Evolutionary conservation across 257 asterid genomes (phyloP).

Genomic region (Fraxinus americana): DNA sequence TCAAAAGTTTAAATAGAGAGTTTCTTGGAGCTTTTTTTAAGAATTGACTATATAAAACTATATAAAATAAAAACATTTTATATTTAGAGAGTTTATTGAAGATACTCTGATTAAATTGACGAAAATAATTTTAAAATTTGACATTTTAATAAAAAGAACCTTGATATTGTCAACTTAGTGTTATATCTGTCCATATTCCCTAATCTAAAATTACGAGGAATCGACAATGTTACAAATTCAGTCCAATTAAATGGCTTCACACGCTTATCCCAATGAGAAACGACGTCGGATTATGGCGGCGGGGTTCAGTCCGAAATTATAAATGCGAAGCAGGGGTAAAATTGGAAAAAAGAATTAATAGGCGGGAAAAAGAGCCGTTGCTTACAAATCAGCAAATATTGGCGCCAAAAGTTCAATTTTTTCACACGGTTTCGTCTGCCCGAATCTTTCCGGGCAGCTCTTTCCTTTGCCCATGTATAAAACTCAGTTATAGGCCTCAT

Average conservation of each 20-base stretch:
- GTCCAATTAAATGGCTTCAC: background rate
- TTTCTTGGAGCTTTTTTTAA: no score
- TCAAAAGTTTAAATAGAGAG: no score
- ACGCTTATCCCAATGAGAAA: background rate
- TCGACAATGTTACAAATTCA: no score
- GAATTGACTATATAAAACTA: no score
- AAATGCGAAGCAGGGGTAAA: slow-evolving; percentile 2
- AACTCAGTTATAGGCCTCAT: slow-evolving; percentile 29
- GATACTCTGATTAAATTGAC: no score
- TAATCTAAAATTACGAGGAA: background rate
- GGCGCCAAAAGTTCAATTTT: slow-evolving; percentile 57
- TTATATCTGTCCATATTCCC: background rate
- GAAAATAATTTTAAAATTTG: no score
- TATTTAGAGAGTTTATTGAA: no score
- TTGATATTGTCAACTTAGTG: no score
- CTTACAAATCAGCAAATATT: slow-evolving; percentile 23
- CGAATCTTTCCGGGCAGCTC: slow-evolving; percentile 54
- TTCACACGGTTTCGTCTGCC: slow-evolving; percentile 38
- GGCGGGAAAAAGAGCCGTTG: slow-evolving; percentile 73
- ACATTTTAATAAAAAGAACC: background rate
- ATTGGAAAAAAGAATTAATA: background rate
- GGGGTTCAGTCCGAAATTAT: background rate
- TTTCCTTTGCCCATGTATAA: slow-evolving; percentile 17
- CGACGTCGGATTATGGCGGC: background rate
- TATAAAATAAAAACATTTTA: no score